Percentiles rank a stretch among this genome's conserved stretches.
These are phyloP conservation scores for Claviceps spartinae DNA, from an alignment of 2,329 filamentous ascomycete genomes.

Conservation along the genomic window DNA sequence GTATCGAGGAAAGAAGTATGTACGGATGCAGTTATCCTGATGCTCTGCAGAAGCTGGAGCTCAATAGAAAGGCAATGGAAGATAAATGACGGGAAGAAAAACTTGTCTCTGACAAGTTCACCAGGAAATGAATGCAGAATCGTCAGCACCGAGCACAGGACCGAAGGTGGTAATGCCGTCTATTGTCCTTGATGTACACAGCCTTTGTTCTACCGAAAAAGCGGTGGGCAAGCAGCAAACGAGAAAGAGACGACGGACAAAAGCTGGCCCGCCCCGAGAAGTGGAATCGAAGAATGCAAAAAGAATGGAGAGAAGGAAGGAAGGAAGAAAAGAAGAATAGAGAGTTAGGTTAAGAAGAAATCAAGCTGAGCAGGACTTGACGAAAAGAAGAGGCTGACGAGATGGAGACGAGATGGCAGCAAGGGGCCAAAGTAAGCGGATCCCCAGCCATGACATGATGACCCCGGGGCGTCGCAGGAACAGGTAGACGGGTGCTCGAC, in stretches of 20 bases:
- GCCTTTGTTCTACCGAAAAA: background rate
- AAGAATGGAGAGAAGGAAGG: background rate
- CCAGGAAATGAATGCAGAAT: too few species aligned
- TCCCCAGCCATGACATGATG: background rate
- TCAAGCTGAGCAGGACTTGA: background rate
- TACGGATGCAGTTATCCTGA: background rate
- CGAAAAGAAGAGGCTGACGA: background rate
- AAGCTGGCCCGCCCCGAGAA: background rate
- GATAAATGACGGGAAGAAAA: background rate
- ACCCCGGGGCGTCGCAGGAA: background rate
- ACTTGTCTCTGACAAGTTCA: too few species aligned
- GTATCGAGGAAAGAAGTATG: background rate
- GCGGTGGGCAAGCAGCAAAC: background rate
- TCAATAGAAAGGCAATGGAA: background rate
- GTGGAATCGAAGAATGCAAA: background rate
- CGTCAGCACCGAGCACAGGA: background rate
- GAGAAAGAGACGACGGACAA: background rate
- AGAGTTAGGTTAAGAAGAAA: background rate
- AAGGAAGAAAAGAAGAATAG: background rate
- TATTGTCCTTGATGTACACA: background rate
- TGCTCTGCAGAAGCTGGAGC: background rate
- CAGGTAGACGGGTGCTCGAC: too few species aligned
- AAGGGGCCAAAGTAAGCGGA: background rate
- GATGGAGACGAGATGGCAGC: background rate
- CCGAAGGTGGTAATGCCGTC: background rate